Evolutionary conservation across 306 rosid species (phyloP), one percentile per base, ranked within the genome.

Genomic region (Prosopis cineraria): DNA sequence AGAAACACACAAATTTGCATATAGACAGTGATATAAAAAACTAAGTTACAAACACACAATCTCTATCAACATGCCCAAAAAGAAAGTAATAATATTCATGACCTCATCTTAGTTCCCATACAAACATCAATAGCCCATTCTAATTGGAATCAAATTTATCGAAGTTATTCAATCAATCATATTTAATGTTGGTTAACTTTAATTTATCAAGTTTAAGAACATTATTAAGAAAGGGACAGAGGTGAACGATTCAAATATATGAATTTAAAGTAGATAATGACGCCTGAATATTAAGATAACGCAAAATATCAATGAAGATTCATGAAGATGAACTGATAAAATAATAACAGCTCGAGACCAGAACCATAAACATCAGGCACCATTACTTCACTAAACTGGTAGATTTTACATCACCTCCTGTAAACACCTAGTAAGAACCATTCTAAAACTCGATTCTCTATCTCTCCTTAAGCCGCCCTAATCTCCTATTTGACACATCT

Each of bases 381-480:
- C 56, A 68, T 44, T 45, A 45, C 58, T 27, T 14, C 14, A 24
- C 73, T 39, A 6, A 1, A 13, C 10, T 16, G 6, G 27, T 12
- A 71, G 30, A 75, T n/a, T 64, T 6, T 30, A 69, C 58, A 75
- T 66, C 66, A 2, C 16, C 73, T 29, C 60, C 80, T 73, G 48
- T 76, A 71, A 78, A 80, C 78, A 40, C 67, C 84, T 50, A 64
- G 75, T 41, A 73, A 82, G 82, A 43, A 79, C 86, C 88, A 22
- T 80, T 78, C 66, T 41, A 75, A 86, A 86, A 78, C 74, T 81
- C 27, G 84, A 88, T 80, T 78, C 86, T 81, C 79, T 76, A 70
- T 62, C 80, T 70, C 70, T 74, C 75, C 65, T 17, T 45, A 80
- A 19, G 39, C 82, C 9, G 12, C 34, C 52, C 87, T 79, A 84